A percentile compares a stretch with the other conserved stretches of the same genome.
phyloP scores from a whole-genome alignment of 495 filamentous ascomycete genomes.

The Neurospora sp. region DNA sequence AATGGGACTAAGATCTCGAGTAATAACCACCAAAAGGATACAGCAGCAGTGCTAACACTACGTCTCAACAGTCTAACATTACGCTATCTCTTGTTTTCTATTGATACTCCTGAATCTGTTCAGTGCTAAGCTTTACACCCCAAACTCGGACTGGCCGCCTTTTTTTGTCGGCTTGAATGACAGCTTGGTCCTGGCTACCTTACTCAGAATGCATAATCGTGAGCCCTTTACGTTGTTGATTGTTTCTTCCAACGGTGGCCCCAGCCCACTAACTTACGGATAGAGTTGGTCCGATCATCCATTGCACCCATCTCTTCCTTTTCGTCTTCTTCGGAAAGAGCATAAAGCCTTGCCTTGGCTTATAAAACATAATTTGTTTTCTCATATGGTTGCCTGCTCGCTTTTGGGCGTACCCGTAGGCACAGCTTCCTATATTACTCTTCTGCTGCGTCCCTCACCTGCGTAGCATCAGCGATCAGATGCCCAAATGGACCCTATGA shows the following conservation, averaged over 20 bases:
- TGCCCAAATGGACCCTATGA: background rate
- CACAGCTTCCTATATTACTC: background rate
- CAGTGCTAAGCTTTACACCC: background rate
- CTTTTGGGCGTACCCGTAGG: background rate
- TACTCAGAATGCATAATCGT: background rate
- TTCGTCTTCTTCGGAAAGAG: background rate
- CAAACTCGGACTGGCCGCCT: background rate
- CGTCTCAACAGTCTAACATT: background rate
- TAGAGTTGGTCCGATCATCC: background rate
- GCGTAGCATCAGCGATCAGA: background rate
- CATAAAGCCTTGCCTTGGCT: background rate
- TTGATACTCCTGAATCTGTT: background rate
- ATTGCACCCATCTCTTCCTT: background rate
- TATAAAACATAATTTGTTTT: background rate
- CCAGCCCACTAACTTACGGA: background rate
- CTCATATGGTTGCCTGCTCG: background rate
- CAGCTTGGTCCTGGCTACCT: background rate
- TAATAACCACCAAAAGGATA: background rate
- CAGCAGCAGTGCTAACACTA: background rate
- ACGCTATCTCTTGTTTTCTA: background rate
- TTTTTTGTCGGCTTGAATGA: background rate
- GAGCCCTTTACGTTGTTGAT: background rate
- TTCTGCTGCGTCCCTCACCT: slow-evolving; percentile 2
- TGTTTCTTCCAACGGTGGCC: background rate
- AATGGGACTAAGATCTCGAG: background rate